Evolutionary conservation across 345 rosid species (phyloP), one percentile per base, ranked within the genome.

Genomic region (Melaleuca quinquenervia): DNA sequence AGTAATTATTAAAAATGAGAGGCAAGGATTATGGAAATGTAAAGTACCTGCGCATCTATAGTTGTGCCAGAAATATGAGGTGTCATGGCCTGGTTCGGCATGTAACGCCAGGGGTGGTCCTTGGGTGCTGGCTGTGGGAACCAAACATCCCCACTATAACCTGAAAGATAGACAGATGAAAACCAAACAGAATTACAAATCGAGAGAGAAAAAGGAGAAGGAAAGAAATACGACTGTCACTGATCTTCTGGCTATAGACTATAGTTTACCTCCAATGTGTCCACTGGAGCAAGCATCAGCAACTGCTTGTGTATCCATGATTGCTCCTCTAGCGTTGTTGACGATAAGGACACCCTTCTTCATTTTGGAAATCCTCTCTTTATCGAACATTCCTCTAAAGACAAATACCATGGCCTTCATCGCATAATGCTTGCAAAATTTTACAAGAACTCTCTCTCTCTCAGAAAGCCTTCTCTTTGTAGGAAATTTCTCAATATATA

Each of bases 61-160:
- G 99, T 96, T 88, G 98, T 97, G 60, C 99, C 99, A 32, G 99
- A 97, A 84, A 96, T 90, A 91, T 97, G 98, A 87, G 98, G 99
- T 7, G 98, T 97, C 99, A 97, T 97, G 45, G 98, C 98, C 7
- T 97, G 99, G 91, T 97, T 95, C 55, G 98, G 98, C 98, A 97
- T 97, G 91, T 94, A 94, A 41, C 99, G 97, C 99, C 99, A 97
- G 36, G 98, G 99, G 74, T 97, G 99, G 87, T 97, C 97, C 90
- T 95, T 96, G 24, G 99, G 98, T 83, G 99, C 98, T 27, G 98
- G 98, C 80, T 97, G 98, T 26, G 98, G 99, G 64, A 92, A 29
- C 99, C 99, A 97, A 82, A 95, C 98, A 90, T 97, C 99, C 52
- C 99, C 98, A 74, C 99, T 94, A 86, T 97, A 97, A 32, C 99